Conservation (phyloP, 495 filamentous ascomycete genomes). For the Aspergillus ostianus region DNA sequence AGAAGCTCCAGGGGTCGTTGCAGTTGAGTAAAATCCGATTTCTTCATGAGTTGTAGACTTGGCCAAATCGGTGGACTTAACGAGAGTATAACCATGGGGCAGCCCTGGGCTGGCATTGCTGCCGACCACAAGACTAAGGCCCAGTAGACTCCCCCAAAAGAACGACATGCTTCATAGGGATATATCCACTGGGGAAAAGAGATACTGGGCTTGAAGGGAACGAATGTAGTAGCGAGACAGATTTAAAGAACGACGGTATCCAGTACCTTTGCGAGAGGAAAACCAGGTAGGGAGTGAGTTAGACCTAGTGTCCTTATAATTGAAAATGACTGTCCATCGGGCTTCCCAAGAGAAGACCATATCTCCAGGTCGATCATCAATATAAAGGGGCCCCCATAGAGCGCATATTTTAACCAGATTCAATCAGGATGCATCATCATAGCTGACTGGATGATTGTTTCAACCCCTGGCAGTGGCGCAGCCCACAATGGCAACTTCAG, state of each 20-base stretch:
- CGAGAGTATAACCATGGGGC: not conserved
- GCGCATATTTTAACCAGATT: not conserved
- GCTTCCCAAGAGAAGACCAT: not conserved
- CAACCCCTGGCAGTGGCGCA: not conserved
- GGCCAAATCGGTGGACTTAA: not conserved
- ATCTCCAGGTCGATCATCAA: not conserved
- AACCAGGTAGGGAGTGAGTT: not conserved
- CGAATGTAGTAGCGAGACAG: not conserved
- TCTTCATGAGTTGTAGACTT: not conserved
- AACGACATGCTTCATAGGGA: not conserved
- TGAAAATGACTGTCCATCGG: not conserved
- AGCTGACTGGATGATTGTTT: not conserved
- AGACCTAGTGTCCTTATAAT: not conserved
- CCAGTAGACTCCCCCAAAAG: not conserved
- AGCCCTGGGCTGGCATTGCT: not conserved
- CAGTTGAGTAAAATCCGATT: not conserved
- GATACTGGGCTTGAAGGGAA: not conserved
- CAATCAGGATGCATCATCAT: not conserved
- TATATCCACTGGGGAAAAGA: not conserved
- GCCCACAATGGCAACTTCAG: not conserved
- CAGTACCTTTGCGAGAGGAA: not conserved
- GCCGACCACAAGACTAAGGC: not conserved
- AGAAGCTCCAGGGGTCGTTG: not conserved
- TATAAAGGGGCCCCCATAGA: not conserved
- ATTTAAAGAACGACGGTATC: not conserved